Evolutionary conservation across 768 basidiomycete genomes (phyloP).

Genomic region (Leccinellum rugosiceps): DNA sequence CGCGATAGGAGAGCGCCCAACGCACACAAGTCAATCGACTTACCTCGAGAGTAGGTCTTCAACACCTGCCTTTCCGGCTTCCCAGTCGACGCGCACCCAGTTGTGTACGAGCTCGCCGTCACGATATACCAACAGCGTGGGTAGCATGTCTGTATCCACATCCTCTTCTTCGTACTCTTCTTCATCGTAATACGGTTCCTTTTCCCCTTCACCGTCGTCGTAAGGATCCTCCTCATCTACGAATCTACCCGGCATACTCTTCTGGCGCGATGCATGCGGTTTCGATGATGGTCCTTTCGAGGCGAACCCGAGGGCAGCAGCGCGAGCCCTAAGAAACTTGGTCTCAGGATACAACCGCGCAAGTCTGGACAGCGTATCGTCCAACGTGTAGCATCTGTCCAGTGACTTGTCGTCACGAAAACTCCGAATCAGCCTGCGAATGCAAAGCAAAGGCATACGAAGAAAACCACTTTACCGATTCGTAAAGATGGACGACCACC

Average conservation of each 20-base stretch:
- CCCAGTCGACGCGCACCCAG: conserved; percentile 89
- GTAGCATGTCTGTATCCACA: conserved; percentile 77
- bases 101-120: conserved; percentile 82
- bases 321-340: conserved; percentile 82
- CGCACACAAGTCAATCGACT: background rate
- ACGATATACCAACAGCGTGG: conserved; percentile 75
- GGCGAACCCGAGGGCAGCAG: conserved; percentile 72
- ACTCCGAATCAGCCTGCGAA: conserved; percentile 2
- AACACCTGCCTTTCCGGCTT: conserved; percentile 63
- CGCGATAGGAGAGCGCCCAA: background rate
- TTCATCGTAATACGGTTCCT: conserved; percentile 34
- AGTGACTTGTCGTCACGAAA: conserved; percentile 47
- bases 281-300: conserved; percentile 30
- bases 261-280: conserved; percentile 6
- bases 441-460: background rate
- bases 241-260: conserved; percentile 31
- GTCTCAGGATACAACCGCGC: conserved; percentile 68
- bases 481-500: conserved; percentile 86
- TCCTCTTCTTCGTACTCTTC: conserved; percentile 53
- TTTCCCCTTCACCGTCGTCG: conserved; percentile 34
- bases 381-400: conserved; percentile 69
- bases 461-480: conserved; percentile 51
- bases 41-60: conserved; percentile 68
- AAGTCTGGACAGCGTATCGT: conserved; percentile 62
- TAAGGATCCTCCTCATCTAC: conserved; percentile 45